Evolutionary conservation across 2,329 filamentous ascomycete species (phyloP), one percentile per base, ranked within the genome.

Genomic region (Colletotrichum sp.): DNA sequence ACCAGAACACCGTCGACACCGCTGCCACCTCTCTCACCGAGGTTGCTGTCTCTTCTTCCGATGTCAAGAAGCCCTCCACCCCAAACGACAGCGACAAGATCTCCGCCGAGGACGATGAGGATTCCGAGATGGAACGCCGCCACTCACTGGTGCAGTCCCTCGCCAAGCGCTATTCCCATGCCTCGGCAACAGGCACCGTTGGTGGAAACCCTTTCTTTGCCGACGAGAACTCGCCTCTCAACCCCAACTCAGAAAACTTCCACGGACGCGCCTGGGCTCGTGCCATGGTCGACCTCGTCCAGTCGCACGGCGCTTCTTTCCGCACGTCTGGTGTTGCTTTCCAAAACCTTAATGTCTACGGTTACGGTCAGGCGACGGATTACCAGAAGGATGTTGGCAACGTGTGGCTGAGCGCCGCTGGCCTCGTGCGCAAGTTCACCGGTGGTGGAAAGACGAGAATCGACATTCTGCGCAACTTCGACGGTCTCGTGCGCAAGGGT

Each of bases 371-470:
- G 55, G 87, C 91, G 1, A 94, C 93, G 1, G 93, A 95, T 82
- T 95, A 93, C 83, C 93, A 95, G 81, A 93, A 92, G 84, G 89
- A 93, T 78, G 91, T 94, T 34, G 86, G 84, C 77, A 94, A 93
- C 78, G 85, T 93, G 72, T 91, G 90, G 86, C 83, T 93, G 4
- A 89, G 90, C 65, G 79, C 83, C 0, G 84, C 83, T 1, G 85
- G 86, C 13, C 68, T 88, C n/a, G 81, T 84, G 2, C 87, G 88
- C 70, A 85, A 89, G 78, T 76, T 92, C 2, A 81, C 93, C 34
- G 90, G 90, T 5, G 79, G 91, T 77, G 88, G 88, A 55, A 85
- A 88, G 79, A 88, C 86, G 64, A 90, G 91, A 78, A 92, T 94
- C 78, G 92, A 95, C 80, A 95, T 95, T 79, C 84, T 95, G 76